Evolutionary conservation across 371 early-diverging fungal genomes (phyloP).

Genomic region (Mortierella sp.): DNA sequence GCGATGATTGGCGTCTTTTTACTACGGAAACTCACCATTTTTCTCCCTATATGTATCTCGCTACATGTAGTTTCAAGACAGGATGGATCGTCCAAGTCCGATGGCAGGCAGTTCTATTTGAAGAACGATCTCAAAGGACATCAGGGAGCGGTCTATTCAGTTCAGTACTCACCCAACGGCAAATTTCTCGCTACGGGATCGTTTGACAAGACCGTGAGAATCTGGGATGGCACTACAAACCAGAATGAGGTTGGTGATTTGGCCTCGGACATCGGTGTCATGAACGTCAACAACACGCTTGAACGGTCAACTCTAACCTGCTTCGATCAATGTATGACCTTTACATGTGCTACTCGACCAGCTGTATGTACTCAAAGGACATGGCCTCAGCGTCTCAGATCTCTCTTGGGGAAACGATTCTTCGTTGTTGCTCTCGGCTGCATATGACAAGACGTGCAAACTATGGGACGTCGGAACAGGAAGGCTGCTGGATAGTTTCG

Average conservation of each 20-base stretch:
- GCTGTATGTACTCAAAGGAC: constrained; percentile 67
- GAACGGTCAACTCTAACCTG: too few species aligned
- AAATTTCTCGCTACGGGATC: constrained; percentile 86
- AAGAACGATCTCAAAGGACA: constrained; percentile 82
- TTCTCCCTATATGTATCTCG: background rate
- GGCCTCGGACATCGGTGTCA: too few species aligned
- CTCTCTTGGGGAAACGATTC: constrained; percentile 84
- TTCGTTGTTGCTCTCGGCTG: constrained; percentile 78
- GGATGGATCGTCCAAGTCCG: constrained; percentile 50
- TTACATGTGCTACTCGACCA: background rate
- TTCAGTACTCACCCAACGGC: constrained; percentile 86
- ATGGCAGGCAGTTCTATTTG: constrained; percentile 58
- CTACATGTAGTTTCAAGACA: constrained; percentile 38
- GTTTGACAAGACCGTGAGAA: constrained; percentile 90
- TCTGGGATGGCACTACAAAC: constrained; percentile 84
- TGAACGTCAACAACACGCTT: too few species aligned
- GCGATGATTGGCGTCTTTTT: background rate
- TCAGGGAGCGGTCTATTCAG: constrained; percentile 85
- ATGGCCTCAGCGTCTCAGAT: constrained; percentile 86
- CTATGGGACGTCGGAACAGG: constrained; percentile 85
- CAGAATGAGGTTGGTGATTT: constrained; percentile 71
- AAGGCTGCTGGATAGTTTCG: constrained; percentile 71
- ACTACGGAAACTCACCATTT: background rate
- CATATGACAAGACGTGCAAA: constrained; percentile 87
- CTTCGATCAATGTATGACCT: background rate